Evolutionary conservation across 108 stramenopile genomes (phyloP).

Genomic region (Skeletonema tropicum): DNA sequence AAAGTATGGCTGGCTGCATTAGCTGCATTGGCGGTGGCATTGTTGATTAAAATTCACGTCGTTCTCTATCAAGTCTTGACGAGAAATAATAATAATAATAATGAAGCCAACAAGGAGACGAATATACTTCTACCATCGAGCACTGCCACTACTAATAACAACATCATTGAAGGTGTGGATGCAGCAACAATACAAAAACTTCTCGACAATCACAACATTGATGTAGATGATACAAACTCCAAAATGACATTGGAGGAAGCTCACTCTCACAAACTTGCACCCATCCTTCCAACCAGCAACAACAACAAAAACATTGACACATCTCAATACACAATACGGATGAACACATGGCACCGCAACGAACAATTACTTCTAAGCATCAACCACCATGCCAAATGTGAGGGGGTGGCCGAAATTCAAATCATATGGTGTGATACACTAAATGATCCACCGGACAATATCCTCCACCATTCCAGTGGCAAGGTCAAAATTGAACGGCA

Average conservation of each 20-base stretch:
- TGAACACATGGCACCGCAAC: conserved; percentile 77
- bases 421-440: conserved; percentile 71
- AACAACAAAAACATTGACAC: conserved; percentile 39
- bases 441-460: conserved; percentile 31
- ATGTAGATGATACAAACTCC: background rate
- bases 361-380: conserved; percentile 61
- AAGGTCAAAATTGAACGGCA: conserved; percentile 75
- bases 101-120: background rate
- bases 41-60: conserved; percentile 29
- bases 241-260: conserved; percentile 29
- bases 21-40: conserved; percentile 21
- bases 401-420: conserved; percentile 69
- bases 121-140: background rate
- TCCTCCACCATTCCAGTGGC: conserved; percentile 28
- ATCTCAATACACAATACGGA: conserved; percentile 71
- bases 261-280: conserved; percentile 12
- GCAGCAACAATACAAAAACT: conserved; percentile 1
- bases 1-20: conserved; percentile 34
- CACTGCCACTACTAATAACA: background rate
- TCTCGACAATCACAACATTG: background rate
- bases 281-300: conserved; percentile 26
- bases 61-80: conserved; percentile 15
- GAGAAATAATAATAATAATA: background rate
- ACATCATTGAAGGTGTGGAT: background rate
- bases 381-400: conserved; percentile 62